Percentiles rank a stretch among this genome's conserved stretches.
Evolutionary conservation across 2,329 filamentous ascomycete genomes (phyloP).

Genomic region (Juglanconis oblonga): DNA sequence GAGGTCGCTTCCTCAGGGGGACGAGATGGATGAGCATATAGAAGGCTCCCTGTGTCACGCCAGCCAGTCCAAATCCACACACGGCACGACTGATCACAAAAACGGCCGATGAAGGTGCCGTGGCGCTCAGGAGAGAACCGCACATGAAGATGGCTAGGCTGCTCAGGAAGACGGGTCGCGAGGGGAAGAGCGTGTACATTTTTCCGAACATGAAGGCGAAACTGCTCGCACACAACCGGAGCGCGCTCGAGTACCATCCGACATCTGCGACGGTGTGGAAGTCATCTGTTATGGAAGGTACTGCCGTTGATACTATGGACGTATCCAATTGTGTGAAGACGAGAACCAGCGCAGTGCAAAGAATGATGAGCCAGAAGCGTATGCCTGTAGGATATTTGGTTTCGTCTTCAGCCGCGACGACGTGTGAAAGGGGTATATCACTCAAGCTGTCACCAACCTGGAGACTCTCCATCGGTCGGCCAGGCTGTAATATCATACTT

Average conservation of each 20-base stretch:
- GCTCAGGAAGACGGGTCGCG: conserved; percentile 1
- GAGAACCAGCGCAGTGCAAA: conserved; percentile 11
- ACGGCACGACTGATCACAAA: conserved; percentile 13
- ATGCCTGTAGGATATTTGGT: conserved; percentile 9
- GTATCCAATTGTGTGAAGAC: conserved; percentile 11
- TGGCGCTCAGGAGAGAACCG: conserved; percentile 12
- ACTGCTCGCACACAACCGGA: conserved; percentile 15
- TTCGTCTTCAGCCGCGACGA: conserved; percentile 9
- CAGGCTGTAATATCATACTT: background rate
- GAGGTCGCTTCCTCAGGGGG: conserved; percentile 11
- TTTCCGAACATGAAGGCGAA: conserved; percentile 18
- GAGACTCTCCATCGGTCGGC: background rate
- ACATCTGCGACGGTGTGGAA: conserved; percentile 17
- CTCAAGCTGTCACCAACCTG: background rate
- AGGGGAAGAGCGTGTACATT: conserved; percentile 9
- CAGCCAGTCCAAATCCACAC: conserved; percentile 6
- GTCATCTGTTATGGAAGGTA: conserved; percentile 16
- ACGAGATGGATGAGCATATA: conserved; percentile 14
- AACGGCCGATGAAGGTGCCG: conserved; percentile 6
- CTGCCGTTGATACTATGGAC: conserved; percentile 13
- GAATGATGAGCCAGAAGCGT: conserved; percentile 13
- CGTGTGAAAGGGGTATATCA: background rate
- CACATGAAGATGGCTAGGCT: conserved; percentile 15
- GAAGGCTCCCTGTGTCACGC: conserved; percentile 12
- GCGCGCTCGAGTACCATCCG: conserved; percentile 16